Evolutionary conservation across 2,329 filamentous ascomycete species (phyloP).

Genomic region (Cladophialophora immunda): DNA sequence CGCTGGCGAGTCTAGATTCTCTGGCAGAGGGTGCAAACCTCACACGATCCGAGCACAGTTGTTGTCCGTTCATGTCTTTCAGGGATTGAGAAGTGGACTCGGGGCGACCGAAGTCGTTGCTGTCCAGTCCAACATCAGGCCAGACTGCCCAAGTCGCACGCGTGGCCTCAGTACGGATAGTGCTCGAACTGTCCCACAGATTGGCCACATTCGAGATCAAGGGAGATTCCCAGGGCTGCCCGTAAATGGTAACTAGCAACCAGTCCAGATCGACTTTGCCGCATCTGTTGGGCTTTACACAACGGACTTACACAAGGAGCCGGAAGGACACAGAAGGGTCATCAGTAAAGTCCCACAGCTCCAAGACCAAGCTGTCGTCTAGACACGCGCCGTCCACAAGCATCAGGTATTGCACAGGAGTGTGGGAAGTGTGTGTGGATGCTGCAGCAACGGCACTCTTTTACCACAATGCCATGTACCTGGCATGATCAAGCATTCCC

Average conservation of each 20-base stretch:
- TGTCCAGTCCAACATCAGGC: background rate
- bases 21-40: background rate
- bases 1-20: background rate
- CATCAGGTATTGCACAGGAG: background rate
- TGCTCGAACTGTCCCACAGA: background rate
- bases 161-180: background rate
- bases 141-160: background rate
- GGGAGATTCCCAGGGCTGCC: background rate
- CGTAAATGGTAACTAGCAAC: background rate
- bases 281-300: background rate
- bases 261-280: background rate
- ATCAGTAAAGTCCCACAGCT: background rate
- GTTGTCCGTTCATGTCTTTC: background rate
- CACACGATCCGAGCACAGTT: background rate
- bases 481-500: background rate
- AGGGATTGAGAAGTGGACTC: background rate
- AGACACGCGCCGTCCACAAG: background rate
- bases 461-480: background rate
- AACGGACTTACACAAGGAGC: background rate
- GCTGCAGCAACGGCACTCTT: background rate
- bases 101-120: background rate
- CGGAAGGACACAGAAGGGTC: background rate
- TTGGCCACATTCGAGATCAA: background rate
- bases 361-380: background rate
- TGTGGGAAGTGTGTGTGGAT: background rate